Percentiles rank a stretch among this genome's conserved stretches.
phyloP scores from a whole-genome alignment of 805 yeast species.

The Wickerhamomyces chaumierensis region DNA sequence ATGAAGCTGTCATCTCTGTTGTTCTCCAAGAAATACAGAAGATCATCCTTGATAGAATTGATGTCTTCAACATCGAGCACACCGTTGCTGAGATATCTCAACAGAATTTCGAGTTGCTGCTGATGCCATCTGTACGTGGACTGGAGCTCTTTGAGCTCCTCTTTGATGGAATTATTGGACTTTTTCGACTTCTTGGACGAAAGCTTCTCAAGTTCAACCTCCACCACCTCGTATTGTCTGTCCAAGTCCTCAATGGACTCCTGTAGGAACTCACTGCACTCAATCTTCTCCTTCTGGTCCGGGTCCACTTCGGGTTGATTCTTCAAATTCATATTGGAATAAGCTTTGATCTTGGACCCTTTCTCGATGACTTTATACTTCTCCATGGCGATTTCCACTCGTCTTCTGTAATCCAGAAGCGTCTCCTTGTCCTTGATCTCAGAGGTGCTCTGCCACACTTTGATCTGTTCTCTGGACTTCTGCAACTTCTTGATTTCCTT shows the following conservation, averaged over 20 bases:
- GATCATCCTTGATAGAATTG: slow-evolving; percentile 73
- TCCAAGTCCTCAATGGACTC: slow-evolving; percentile 69
- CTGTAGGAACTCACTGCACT: slow-evolving; percentile 58
- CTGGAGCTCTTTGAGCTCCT: slow-evolving; percentile 47
- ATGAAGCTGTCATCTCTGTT: slow-evolving; percentile 87
- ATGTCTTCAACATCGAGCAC: slow-evolving; percentile 66
- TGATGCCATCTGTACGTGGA: slow-evolving; percentile 76
- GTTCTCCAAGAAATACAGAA: slow-evolving; percentile 82
- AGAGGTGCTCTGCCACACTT: slow-evolving; percentile 83
- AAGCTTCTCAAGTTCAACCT: slow-evolving; percentile 54
- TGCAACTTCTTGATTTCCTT: slow-evolving; percentile 92
- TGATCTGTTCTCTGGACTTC: slow-evolving; percentile 86
- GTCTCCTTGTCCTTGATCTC: slow-evolving; percentile 84
- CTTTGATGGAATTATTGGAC: slow-evolving; percentile 42
- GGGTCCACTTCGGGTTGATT: slow-evolving; percentile 56
- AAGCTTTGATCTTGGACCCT: slow-evolving; percentile 85
- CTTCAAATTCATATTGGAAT: slow-evolving; percentile 81
- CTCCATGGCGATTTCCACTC: slow-evolving; percentile 80
- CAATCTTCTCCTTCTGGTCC: slow-evolving; percentile 66
- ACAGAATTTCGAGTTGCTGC: slow-evolving; percentile 61
- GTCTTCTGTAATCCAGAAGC: slow-evolving; percentile 60
- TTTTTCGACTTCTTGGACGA: slow-evolving; percentile 47
- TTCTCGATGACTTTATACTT: slow-evolving; percentile 90
- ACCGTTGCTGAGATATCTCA: slow-evolving; percentile 71
- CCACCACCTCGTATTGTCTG: slow-evolving; percentile 66